Evolutionary conservation across 768 basidiomycete genomes (phyloP).

Genomic region (Auriculariales sp.): DNA sequence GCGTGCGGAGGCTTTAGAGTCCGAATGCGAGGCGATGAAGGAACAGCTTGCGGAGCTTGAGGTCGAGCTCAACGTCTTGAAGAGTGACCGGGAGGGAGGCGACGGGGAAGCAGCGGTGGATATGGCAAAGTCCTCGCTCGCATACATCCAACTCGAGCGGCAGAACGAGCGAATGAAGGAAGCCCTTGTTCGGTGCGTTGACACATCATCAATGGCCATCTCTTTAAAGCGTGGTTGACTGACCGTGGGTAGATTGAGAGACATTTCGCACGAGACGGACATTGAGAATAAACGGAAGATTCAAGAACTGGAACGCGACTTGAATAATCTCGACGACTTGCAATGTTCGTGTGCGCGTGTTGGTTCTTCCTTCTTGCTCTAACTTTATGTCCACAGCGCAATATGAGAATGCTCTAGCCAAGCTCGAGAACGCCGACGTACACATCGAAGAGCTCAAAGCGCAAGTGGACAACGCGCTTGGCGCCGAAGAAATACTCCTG

Average conservation of each 20-base stretch:
- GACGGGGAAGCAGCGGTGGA: slow-evolving; percentile 8
- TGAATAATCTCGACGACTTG: slow-evolving; percentile 61
- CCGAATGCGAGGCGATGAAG: slow-evolving; percentile 62
- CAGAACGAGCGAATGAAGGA: slow-evolving; percentile 95
- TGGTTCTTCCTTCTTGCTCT: neutral
- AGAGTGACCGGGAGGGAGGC: slow-evolving; percentile 31
- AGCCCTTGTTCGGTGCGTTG: slow-evolving; percentile 62
- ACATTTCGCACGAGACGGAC: slow-evolving; percentile 79
- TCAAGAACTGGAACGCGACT: slow-evolving; percentile 79
- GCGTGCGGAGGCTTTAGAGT: slow-evolving; percentile 63
- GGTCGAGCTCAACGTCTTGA: slow-evolving; percentile 71
- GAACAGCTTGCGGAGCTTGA: slow-evolving; percentile 69
- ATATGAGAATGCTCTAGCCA: slow-evolving; percentile 66
- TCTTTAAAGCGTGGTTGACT: neutral
- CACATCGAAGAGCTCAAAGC: slow-evolving; percentile 89
- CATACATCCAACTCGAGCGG: slow-evolving; percentile 74
- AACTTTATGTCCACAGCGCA: slow-evolving; percentile 31
- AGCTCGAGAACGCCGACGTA: slow-evolving; percentile 74
- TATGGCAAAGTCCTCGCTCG: slow-evolving; percentile 30
- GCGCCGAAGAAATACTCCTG: slow-evolving; percentile 92
- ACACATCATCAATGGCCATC: neutral
- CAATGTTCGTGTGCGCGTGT: slow-evolving; percentile 35
- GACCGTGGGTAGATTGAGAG: slow-evolving; percentile 47
- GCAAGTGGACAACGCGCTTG: slow-evolving; percentile 89
- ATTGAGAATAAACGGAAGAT: slow-evolving; percentile 70